Percentiles rank a stretch among this genome's conserved stretches.
Evolutionary conservation across 176 grass and related monocot genomes (phyloP).

Genomic region (Avena atlantica): DNA sequence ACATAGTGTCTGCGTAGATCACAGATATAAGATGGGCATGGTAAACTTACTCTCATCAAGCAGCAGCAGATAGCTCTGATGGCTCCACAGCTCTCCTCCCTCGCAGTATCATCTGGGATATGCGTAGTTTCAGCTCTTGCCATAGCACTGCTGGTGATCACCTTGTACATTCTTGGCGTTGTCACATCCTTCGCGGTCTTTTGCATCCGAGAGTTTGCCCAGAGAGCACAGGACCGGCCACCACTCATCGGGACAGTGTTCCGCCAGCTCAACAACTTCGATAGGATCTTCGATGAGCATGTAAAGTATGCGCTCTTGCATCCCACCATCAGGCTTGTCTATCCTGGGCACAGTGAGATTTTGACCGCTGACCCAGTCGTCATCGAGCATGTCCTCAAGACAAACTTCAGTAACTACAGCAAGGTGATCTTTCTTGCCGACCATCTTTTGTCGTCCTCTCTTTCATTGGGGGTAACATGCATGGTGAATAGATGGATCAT

Average conservation of each 20-base stretch:
- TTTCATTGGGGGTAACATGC: not conserved
- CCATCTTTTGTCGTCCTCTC: not conserved
- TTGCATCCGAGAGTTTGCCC: constrained; percentile 37
- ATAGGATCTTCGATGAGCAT: constrained; percentile 52
- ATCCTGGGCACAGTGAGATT: constrained; percentile 42
- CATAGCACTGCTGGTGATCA: constrained; percentile 20
- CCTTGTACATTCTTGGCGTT: constrained; percentile 41
- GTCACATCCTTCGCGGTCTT: constrained; percentile 42
- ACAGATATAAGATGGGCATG: not conserved
- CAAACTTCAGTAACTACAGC: constrained; percentile 69
- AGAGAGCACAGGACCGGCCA: constrained; percentile 29
- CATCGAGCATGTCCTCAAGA: constrained; percentile 61
- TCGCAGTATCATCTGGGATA: not conserved
- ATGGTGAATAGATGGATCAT: not conserved
- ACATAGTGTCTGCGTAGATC: not conserved
- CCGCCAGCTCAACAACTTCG: constrained; percentile 49
- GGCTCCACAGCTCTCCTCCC: constrained; percentile 10
- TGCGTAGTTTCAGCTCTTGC: constrained; percentile 34
- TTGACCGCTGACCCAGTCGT: constrained; percentile 46
- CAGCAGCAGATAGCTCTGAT: constrained; percentile 15
- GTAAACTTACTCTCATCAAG: not conserved
- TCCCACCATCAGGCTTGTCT: constrained; percentile 53
- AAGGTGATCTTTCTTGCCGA: constrained; percentile 43
- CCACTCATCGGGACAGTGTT: constrained; percentile 52
- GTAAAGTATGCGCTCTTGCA: constrained; percentile 30